Base-by-base conservation (phyloP, 371 early-diverging fungal genomes). In the Parasitella parasitica region DNA sequence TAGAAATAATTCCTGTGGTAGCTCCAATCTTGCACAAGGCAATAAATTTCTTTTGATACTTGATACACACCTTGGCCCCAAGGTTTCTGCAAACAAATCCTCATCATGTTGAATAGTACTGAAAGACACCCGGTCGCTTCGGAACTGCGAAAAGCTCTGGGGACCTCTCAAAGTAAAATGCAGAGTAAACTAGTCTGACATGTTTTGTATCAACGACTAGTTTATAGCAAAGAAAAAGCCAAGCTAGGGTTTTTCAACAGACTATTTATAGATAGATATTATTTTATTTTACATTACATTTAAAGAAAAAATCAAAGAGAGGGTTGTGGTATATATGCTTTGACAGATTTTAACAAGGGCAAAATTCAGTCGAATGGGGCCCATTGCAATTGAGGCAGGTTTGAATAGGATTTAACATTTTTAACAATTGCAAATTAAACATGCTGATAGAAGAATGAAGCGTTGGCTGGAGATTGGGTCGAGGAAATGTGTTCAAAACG, bases 341-440 rank as follows among this genome's bases (percentile, higher is more conserved):
- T 36, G 20, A 20, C 34, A 51, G 18, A 22, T 6, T 34, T 71
- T 65, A 80, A 39, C 80, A 80, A 54, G 80, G 80, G 49, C 80
- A 80, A 55, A 77, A 80, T 41, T 77, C 77, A 27, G 80, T 77
- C 11, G 73, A 71, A 58, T 80, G 80, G 55, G 80, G 80, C 32
- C 80, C 80, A 46, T 69, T 54, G 26, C 80, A 80, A 54, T 77
- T 80, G 35, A 57, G 50, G 51, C 80, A 80, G 15, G 59, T 60
- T 64, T 54, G 54, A 38, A 43, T 61, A 13, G 62, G 51, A 28
- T 36, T 37, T 16, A 26, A 16, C 13, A 38, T 26, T 56, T 49
- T 61, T 58, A 54, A 54, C 53, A 27, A 49, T 49, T 30, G 67
- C n/a, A 38, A 67, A 36, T 22, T 71, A 39, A 2, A 68, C 50